Conservation (phyloP, 2,329 filamentous ascomycete species). For the Aureobasidium sp. region DNA sequence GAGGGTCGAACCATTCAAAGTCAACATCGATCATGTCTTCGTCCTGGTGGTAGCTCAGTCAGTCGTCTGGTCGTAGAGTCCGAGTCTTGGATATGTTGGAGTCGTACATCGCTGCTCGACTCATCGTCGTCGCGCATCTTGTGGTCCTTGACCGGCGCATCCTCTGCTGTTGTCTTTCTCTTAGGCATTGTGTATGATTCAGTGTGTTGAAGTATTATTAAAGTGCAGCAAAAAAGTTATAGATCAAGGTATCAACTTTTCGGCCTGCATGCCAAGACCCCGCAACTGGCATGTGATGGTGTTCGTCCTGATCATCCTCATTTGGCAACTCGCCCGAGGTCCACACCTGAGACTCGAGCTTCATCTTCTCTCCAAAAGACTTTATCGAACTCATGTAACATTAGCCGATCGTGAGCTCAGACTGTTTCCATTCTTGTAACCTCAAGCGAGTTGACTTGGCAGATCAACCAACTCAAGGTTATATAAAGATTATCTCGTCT, state of each 20-base stretch:
- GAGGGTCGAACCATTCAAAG: constrained; percentile 98
- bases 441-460: background rate
- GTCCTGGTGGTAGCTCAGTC: constrained; percentile 47
- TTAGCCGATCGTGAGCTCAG: background rate
- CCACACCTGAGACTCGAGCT: background rate
- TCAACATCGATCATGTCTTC: constrained; percentile 90
- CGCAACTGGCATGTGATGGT: background rate
- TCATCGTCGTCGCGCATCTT: constrained; percentile 31
- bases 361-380: background rate
- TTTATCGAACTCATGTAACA: background rate
- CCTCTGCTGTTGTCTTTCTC: constrained; percentile 40
- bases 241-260: constrained; percentile 5
- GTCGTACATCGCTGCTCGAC: constrained; percentile 22
- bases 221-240: background rate
- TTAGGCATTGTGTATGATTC: constrained; percentile 34
- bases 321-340: background rate
- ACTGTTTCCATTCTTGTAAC: background rate
- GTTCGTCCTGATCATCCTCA: background rate
- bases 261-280: background rate
- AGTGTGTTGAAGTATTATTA: background rate
- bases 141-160: constrained; percentile 35
- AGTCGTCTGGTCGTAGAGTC: background rate
- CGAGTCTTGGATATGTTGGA: background rate
- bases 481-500: background rate
- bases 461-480: no score